Evolutionary conservation across 2,329 filamentous ascomycete genomes (phyloP).

Genomic region (Fusarium solani-melongenae): DNA sequence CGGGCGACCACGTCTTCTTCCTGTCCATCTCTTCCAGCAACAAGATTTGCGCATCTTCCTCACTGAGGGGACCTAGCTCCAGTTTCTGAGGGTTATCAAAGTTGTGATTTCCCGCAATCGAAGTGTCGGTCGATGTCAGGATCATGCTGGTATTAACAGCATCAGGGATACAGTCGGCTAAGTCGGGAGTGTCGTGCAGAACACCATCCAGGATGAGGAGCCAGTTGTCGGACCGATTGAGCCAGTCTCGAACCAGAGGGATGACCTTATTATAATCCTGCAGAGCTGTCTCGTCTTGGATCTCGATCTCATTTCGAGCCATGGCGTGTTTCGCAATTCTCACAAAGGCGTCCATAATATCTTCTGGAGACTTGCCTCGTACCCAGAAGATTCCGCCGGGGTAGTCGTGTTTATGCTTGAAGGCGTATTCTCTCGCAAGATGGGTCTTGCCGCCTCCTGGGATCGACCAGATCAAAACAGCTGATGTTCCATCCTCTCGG

Average conservation of each 20-base stretch:
- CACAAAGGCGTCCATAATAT: slow-evolving; percentile 40
- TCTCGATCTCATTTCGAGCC: slow-evolving; percentile 20
- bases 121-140: slow-evolving; percentile 40
- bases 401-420: slow-evolving; percentile 34
- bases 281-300: slow-evolving; percentile 27
- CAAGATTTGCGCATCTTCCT: slow-evolving; percentile 30
- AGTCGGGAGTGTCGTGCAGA: slow-evolving; percentile 31
- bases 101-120: slow-evolving; percentile 37
- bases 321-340: slow-evolving; percentile 35
- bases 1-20: slow-evolving; percentile 36
- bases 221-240: slow-evolving; percentile 36
- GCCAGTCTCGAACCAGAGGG: slow-evolving; percentile 35
- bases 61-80: slow-evolving; percentile 31
- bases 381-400: slow-evolving; percentile 41
- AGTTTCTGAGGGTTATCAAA: slow-evolving; percentile 39
- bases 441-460: slow-evolving; percentile 41
- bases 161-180: slow-evolving; percentile 35
- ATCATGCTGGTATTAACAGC: slow-evolving; percentile 38
- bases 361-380: slow-evolving; percentile 37
- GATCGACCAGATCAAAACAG: slow-evolving; percentile 37
- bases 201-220: slow-evolving; percentile 40
- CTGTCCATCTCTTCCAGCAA: slow-evolving; percentile 40
- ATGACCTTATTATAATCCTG: slow-evolving; percentile 27
- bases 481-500: slow-evolving; percentile 35
- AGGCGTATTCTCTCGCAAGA: slow-evolving; percentile 40